A percentile compares a stretch with the other conserved stretches of the same genome.
Conservation (phyloP, 257 asterid genomes). For the Avicennia marina region DNA sequence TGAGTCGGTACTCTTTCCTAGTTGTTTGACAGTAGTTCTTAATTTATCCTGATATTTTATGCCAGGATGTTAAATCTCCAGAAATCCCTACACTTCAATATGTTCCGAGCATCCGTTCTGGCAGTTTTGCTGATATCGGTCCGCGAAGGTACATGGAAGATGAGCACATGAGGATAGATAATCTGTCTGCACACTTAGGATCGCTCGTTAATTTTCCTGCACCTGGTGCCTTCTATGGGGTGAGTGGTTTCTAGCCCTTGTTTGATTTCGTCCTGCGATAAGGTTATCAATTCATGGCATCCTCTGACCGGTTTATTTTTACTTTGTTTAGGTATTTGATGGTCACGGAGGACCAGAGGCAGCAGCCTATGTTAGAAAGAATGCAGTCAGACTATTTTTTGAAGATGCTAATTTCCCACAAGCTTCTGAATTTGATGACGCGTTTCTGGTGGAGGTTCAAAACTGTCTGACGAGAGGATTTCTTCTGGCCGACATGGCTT, state of each 20-base stretch:
- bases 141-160: slow-evolving; percentile 81
- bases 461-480: slow-evolving; percentile 49
- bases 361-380: slow-evolving; percentile 57
- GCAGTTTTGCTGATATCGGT: slow-evolving; percentile 75
- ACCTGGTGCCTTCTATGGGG: slow-evolving; percentile 80
- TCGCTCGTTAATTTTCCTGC: slow-evolving; percentile 51
- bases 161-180: slow-evolving; percentile 76
- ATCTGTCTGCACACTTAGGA: slow-evolving; percentile 54
- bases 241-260: slow-evolving; percentile 18
- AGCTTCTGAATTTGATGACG: slow-evolving; percentile 37
- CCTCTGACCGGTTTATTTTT: not conserved
- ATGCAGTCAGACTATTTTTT: slow-evolving; percentile 55
- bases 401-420: slow-evolving; percentile 53
- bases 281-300: not conserved
- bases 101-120: slow-evolving; percentile 63
- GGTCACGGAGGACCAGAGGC: slow-evolving; percentile 96
- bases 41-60: not conserved
- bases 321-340: slow-evolving; percentile 51
- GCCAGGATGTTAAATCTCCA: slow-evolving; percentile 47
- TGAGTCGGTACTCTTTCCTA: no score
- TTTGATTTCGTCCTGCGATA: not conserved
- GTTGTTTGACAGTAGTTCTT: no score
- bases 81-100: slow-evolving; percentile 30
- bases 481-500: slow-evolving; percentile 56
- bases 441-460: slow-evolving; percentile 39